Percentiles rank a stretch among this genome's conserved stretches.
These are phyloP conservation scores for Wallemia ichthyophaga DNA, from an alignment of 1,284 basidiomycete genomes.

Conservation along the genomic window DNA sequence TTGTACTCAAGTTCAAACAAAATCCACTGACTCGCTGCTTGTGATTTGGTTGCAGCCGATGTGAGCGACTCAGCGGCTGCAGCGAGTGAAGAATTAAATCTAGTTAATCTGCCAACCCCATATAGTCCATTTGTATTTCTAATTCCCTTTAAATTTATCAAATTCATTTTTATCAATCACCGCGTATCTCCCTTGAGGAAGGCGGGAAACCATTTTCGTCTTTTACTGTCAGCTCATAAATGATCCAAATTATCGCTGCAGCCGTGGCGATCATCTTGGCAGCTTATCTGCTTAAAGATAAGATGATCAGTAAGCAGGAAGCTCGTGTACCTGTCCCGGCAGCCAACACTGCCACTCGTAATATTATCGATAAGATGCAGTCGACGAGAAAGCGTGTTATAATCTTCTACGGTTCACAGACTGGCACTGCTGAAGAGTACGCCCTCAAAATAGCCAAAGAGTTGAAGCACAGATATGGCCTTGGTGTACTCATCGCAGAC, in stretches of 20 bases:
- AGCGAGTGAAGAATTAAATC: background rate
- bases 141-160: too few species aligned
- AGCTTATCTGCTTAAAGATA: background rate
- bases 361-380: conserved; percentile 5
- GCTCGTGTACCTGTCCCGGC: background rate
- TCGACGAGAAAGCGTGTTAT: conserved; percentile 54
- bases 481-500: conserved; percentile 75
- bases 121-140: background rate
- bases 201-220: background rate
- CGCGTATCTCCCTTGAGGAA: background rate
- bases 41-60: background rate
- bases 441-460: conserved; percentile 70
- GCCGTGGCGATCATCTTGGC: background rate
- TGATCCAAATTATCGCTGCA: conserved; percentile 3
- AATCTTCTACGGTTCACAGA: conserved; percentile 89
- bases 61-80: background rate
- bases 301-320: background rate
- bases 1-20: background rate
- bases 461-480: conserved; percentile 71
- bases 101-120: background rate
- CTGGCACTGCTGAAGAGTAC: conserved; percentile 85
- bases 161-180: background rate
- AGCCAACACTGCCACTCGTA: background rate
- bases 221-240: conserved; percentile 3
- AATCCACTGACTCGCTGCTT: background rate